Evolutionary conservation across 2,329 filamentous ascomycete species (phyloP).

Genomic region (Macroventuria anomochaeta): DNA sequence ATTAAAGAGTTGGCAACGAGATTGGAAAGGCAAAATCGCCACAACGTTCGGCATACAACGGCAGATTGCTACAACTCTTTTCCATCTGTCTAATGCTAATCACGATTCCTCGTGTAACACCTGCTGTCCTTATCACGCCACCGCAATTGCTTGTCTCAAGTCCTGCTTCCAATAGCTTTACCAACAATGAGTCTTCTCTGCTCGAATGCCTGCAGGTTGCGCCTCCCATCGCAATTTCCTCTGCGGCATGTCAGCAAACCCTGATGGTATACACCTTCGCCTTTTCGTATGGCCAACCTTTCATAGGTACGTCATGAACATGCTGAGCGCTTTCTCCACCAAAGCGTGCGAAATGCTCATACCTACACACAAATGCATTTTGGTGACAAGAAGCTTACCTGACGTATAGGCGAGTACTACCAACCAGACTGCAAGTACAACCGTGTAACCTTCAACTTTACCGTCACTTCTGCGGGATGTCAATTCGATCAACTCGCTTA

Average conservation of each 20-base stretch:
- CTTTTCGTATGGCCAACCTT: conserved; percentile 75
- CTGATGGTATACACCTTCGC: conserved; percentile 76
- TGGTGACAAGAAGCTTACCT: conserved; percentile 4
- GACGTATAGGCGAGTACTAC: conserved; percentile 62
- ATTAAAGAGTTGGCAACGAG: conserved; percentile 14
- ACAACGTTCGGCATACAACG: conserved; percentile 20
- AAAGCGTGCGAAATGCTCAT: not conserved
- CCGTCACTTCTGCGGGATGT: conserved; percentile 71
- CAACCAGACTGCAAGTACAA: conserved; percentile 76
- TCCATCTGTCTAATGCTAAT: conserved; percentile 46
- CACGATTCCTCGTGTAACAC: conserved; percentile 34
- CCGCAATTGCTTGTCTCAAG: conserved; percentile 21
- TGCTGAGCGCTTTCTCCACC: not conserved
- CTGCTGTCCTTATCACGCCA: conserved; percentile 29
- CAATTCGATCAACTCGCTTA: conserved; percentile 79
- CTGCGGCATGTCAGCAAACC: conserved; percentile 57
- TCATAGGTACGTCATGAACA: conserved; percentile 63
- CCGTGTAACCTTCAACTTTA: conserved; percentile 77
- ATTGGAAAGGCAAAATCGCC: conserved; percentile 17
- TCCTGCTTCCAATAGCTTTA: conserved; percentile 28
- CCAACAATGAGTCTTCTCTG: conserved; percentile 39
- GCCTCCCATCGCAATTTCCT: conserved; percentile 66
- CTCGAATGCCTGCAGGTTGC: conserved; percentile 74
- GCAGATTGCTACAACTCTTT: conserved; percentile 28
- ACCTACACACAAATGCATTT: not conserved